Base-by-base conservation (phyloP, 108 stramenopile species). In the Cyclotella choctawhatcheeana region DNA sequence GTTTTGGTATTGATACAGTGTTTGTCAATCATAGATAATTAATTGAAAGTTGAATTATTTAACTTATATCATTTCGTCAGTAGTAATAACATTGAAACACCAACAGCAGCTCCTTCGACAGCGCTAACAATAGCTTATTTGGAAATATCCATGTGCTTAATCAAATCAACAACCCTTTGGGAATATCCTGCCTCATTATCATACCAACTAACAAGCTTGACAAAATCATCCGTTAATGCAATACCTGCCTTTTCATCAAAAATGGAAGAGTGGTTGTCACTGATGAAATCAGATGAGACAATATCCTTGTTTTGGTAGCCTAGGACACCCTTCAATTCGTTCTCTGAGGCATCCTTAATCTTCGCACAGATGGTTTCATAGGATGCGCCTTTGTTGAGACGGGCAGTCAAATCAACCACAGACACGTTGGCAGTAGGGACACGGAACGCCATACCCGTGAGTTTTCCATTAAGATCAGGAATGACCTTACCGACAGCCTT, bases 201-300 rank as follows among this genome's bases (percentile, higher is more conserved):
- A 72, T 98, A 99, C 97, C 97, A 99, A 14, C 94, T 85, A 67
- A 98, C 95, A 69, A 99, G 86, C 97, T 98, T 99, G 92, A 97
- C 89, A 87, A 98, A 99, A 82, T 90, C 90, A 64, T 93, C 86
- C 64, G 88, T 97, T 37, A 98, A 89, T 45, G 87, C 77, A 68
- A 99, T 97, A 72, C 96, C 89, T 30, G 98, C 97, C 14, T 51
- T 71, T 43, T 87, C 93, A 76, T 99, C 98, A 58, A 99, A 85
- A 66, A 98, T 93, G 64, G 88, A 93, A 45, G 87, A 88, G 65
- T 84, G 84, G 43, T 69, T 66, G 77, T 97, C 95, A 44, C 92
- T 91, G 44, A 96, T 79, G 74, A 98, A 98, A 81, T 99, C 99
- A n/a, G 83, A 81, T 22, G 96, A 97, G 55, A 98, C 99, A 50